phyloP scores from a whole-genome alignment of 768 basidiomycete species.

The Clavaria fumosa region DNA sequence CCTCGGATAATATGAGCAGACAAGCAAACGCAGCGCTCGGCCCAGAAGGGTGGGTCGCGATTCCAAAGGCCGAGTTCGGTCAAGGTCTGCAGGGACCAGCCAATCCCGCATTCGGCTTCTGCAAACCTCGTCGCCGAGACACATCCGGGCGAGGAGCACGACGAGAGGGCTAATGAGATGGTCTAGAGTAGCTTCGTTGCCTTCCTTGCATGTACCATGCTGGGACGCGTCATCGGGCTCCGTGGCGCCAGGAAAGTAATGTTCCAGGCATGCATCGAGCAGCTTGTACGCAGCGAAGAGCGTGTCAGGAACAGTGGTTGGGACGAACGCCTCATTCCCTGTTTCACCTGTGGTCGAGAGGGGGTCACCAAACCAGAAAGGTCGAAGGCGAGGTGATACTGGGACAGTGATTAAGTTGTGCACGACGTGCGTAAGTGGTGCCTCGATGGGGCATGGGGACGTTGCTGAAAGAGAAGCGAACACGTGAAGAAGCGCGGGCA shows the following conservation, averaged over 20 bases:
- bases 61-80: conserved; percentile 67
- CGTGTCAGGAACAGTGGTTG: conserved; percentile 31
- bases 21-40: conserved; percentile 60
- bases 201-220: conserved; percentile 32
- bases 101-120: conserved; percentile 43
- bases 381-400: conserved; percentile 35
- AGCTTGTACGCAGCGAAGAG: conserved; percentile 53
- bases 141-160: conserved; percentile 58
- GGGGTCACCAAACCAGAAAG: conserved; percentile 44
- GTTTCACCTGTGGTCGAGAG: no score
- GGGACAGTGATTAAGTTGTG: conserved; percentile 75
- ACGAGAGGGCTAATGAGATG: conserved; percentile 66
- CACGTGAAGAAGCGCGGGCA: conserved; percentile 54
- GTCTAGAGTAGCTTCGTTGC: conserved; percentile 49
- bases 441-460: conserved; percentile 45
- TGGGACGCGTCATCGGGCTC: conserved; percentile 53
- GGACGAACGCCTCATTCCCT: no score
- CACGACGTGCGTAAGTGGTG: conserved; percentile 69
- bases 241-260: conserved; percentile 51
- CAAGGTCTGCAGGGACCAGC: conserved; percentile 65
- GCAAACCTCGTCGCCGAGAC: conserved; percentile 43
- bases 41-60: conserved; percentile 61
- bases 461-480: conserved; percentile 52
- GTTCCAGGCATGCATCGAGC: conserved; percentile 38
- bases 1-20: conserved; percentile 54